A percentile compares a stretch with the other conserved stretches of the same genome.
Conservation (phyloP, 345 rosid species). For the Psidium guajava region DNA sequence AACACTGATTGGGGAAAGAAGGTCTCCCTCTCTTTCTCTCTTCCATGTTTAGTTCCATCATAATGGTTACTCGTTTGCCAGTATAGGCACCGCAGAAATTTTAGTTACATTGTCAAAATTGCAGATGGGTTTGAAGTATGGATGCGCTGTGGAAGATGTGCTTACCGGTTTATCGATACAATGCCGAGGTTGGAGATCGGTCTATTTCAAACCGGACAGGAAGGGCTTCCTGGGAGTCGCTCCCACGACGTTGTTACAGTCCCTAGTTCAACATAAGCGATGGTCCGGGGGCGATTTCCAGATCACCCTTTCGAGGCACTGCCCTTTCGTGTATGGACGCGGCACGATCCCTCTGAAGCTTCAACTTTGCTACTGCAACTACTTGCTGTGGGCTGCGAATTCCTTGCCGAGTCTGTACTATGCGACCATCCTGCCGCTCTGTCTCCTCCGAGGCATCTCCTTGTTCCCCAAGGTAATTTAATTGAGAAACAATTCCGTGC, state of each 20-base stretch:
- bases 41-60: neutral
- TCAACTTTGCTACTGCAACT: constrained; percentile 11
- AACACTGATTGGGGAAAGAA: constrained; percentile 19
- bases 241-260: constrained; percentile 17
- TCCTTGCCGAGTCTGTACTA: constrained; percentile 21
- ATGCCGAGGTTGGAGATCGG: constrained; percentile 41
- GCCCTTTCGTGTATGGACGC: constrained; percentile 18
- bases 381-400: constrained; percentile 18
- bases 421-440: constrained; percentile 26
- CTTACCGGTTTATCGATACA: constrained; percentile 28
- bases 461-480: constrained; percentile 23
- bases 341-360: constrained; percentile 19
- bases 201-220: constrained; percentile 17
- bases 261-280: constrained; percentile 30
- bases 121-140: constrained; percentile 36
- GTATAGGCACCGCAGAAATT: neutral
- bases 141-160: constrained; percentile 31
- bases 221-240: constrained; percentile 28
- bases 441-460: constrained; percentile 22
- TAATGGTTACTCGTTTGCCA: neutral
- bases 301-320: constrained; percentile 19
- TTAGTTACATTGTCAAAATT: neutral
- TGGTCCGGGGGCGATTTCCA: constrained; percentile 38
- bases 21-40: constrained; percentile 1
- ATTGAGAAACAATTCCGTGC: neutral